Evolutionary conservation across 2,329 filamentous ascomycete species (phyloP).

Genomic region (Emmonsia crescens): DNA sequence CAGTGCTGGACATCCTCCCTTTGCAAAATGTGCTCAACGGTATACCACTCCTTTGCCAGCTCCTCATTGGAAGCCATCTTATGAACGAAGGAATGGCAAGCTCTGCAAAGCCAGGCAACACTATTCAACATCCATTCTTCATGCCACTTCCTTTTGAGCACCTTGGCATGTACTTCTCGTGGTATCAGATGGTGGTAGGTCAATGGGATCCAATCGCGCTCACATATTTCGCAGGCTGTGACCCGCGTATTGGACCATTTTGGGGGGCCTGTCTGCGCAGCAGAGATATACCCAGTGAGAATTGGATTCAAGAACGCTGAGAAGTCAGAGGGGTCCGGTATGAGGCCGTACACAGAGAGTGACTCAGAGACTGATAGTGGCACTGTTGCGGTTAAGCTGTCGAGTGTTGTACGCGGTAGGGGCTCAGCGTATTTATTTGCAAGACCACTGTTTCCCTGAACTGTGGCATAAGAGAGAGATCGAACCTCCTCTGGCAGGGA

Average conservation of each 20-base stretch:
- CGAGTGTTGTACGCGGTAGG: constrained; percentile 41
- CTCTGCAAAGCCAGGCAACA: constrained; percentile 76
- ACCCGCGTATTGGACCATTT: constrained; percentile 49
- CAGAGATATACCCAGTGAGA: constrained; percentile 51
- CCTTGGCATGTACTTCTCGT: constrained; percentile 64
- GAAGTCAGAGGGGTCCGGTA: constrained; percentile 38
- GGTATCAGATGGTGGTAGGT: constrained; percentile 83
- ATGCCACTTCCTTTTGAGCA: constrained; percentile 69
- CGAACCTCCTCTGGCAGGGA: constrained; percentile 52
- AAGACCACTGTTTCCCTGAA: constrained; percentile 41
- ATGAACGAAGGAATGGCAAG: constrained; percentile 77
- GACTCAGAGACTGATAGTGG: constrained; percentile 55
- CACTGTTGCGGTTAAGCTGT: constrained; percentile 43
- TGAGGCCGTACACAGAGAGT: constrained; percentile 55
- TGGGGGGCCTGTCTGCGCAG: constrained; percentile 51
- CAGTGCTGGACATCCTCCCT: constrained; percentile 63
- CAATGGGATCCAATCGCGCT: constrained; percentile 60
- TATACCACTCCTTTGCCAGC: constrained; percentile 61
- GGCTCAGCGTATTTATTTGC: constrained; percentile 48
- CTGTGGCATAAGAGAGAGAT: constrained; percentile 49
- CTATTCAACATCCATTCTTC: constrained; percentile 61
- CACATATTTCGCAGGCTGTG: constrained; percentile 63
- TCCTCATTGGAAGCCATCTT: constrained; percentile 65
- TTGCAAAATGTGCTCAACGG: constrained; percentile 57
- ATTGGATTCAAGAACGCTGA: constrained; percentile 51